Conservation (phyloP, 2,329 filamentous ascomycete species). For the Ascochyta pisi region DNA sequence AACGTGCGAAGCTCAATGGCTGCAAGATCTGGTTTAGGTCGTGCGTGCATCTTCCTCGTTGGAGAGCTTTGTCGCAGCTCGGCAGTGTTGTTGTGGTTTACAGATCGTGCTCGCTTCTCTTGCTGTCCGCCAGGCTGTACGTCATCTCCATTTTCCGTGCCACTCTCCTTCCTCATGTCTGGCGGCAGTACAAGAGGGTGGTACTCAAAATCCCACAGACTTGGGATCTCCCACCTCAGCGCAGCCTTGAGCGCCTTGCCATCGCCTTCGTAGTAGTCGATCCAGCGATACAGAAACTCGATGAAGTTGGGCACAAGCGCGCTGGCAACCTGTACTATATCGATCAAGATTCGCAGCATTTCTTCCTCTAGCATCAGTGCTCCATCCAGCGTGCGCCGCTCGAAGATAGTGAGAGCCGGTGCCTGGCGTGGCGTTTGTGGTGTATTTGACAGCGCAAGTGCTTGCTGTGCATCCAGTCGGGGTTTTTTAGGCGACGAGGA, state of each 20-base stretch:
- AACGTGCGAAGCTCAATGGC: slow-evolving; percentile 28
- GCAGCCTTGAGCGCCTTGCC: slow-evolving; percentile 43
- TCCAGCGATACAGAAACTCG: slow-evolving; percentile 44
- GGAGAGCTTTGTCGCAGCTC: slow-evolving; percentile 25
- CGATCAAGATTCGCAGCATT: slow-evolving; percentile 39
- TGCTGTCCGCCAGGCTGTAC: neutral
- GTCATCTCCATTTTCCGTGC: neutral
- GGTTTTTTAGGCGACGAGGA: slow-evolving; percentile 32
- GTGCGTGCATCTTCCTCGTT: slow-evolving; percentile 23
- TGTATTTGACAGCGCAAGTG: neutral
- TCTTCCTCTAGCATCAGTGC: slow-evolving; percentile 38
- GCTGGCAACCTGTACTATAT: slow-evolving; percentile 39
- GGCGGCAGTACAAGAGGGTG: slow-evolving; percentile 33
- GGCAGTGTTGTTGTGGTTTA: slow-evolving; percentile 3
- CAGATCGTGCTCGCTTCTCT: neutral
- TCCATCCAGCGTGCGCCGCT: slow-evolving; percentile 29
- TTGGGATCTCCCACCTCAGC: slow-evolving; percentile 43
- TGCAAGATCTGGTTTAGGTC: slow-evolving; percentile 34
- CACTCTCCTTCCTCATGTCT: slow-evolving; percentile 7
- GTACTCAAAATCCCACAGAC: slow-evolving; percentile 44
- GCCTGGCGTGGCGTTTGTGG: slow-evolving; percentile 10
- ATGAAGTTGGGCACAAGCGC: slow-evolving; percentile 43
- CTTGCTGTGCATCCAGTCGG: slow-evolving; percentile 21
- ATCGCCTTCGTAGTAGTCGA: slow-evolving; percentile 43
- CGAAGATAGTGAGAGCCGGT: slow-evolving; percentile 23